Conservation (phyloP, 495 filamentous ascomycete genomes). For the Podospora sp. region DNA sequence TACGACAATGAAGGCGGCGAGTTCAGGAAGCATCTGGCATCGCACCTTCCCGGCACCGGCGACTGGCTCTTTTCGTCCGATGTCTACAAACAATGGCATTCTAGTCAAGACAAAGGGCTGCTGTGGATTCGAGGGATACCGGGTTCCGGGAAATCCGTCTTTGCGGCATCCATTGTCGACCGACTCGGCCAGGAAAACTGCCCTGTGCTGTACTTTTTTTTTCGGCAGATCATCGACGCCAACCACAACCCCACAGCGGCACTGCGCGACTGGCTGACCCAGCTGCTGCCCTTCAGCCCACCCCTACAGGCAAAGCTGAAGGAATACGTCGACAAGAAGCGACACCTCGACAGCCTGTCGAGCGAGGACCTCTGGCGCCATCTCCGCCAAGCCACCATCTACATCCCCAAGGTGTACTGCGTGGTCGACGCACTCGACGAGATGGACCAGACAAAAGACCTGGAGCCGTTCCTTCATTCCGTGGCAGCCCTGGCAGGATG, state of each 20-base stretch:
- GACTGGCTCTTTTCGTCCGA: slow-evolving; percentile 44
- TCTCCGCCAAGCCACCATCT: slow-evolving; percentile 31
- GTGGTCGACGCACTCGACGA: slow-evolving; percentile 54
- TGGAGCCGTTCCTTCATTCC: slow-evolving; percentile 40
- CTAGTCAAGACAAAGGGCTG: slow-evolving; percentile 35
- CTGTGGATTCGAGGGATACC: slow-evolving; percentile 57
- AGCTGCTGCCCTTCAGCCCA: slow-evolving; percentile 45
- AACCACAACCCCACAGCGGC: slow-evolving; percentile 46
- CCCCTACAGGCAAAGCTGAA: slow-evolving; percentile 41
- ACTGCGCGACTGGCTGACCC: slow-evolving; percentile 52
- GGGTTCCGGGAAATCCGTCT: slow-evolving; percentile 55
- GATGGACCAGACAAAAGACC: slow-evolving; percentile 36
- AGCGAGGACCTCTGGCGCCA: slow-evolving; percentile 28
- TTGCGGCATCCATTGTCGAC: slow-evolving; percentile 45
- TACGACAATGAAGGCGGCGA: slow-evolving; percentile 36
- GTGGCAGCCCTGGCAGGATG: slow-evolving; percentile 40
- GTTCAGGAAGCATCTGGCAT: slow-evolving; percentile 42
- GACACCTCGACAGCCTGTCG: slow-evolving; percentile 24
- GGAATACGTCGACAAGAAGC: slow-evolving; percentile 19
- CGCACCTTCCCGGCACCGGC: slow-evolving; percentile 48
- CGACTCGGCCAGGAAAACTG: slow-evolving; percentile 32
- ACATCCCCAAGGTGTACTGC: slow-evolving; percentile 44
- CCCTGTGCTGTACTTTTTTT: slow-evolving; percentile 58
- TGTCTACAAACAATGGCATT: slow-evolving; percentile 47
- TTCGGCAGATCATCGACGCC: slow-evolving; percentile 54